These are phyloP conservation scores for Stephanodiscus minutulus DNA, from an alignment of 108 stramenopile species.

Conservation along the genomic window DNA sequence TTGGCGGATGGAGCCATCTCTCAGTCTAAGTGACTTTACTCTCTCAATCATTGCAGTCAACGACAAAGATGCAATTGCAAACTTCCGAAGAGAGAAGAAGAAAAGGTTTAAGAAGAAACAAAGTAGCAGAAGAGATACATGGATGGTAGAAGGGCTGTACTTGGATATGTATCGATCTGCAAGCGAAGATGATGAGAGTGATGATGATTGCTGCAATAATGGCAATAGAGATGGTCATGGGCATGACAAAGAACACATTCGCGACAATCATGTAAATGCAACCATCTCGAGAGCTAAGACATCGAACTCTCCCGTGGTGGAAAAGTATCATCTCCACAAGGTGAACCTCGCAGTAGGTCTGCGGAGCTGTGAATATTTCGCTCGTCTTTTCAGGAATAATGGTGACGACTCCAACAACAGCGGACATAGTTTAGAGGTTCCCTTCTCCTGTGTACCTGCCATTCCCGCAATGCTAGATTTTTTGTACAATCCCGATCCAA, in stretches of 20 bases:
- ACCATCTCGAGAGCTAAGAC: conserved; percentile 7
- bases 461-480: conserved; percentile 43
- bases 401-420: conserved; percentile 4
- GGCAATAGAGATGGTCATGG: conserved; percentile 1
- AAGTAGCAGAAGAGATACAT: conserved; percentile 28
- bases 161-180: conserved; percentile 37
- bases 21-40: conserved; percentile 55
- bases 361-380: conserved; percentile 58
- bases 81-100: conserved; percentile 3
- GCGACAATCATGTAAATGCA: not conserved
- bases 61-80: conserved; percentile 36
- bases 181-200: conserved; percentile 18
- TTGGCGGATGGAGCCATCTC: conserved; percentile 61
- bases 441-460: conserved; percentile 31
- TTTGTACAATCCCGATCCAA: conserved; percentile 27
- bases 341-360: conserved; percentile 60
- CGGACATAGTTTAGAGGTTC: conserved; percentile 35
- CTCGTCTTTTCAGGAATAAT: conserved; percentile 33
- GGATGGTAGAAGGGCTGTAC: conserved; percentile 48
- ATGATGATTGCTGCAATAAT: not conserved
- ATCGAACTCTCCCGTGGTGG: not conserved
- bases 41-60: conserved; percentile 52
- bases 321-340: conserved; percentile 56
- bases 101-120: conserved; percentile 4
- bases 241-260: not conserved